Evolutionary conservation across 805 yeast species (phyloP).

Genomic region (Lipomyces spencermartinsiae): DNA sequence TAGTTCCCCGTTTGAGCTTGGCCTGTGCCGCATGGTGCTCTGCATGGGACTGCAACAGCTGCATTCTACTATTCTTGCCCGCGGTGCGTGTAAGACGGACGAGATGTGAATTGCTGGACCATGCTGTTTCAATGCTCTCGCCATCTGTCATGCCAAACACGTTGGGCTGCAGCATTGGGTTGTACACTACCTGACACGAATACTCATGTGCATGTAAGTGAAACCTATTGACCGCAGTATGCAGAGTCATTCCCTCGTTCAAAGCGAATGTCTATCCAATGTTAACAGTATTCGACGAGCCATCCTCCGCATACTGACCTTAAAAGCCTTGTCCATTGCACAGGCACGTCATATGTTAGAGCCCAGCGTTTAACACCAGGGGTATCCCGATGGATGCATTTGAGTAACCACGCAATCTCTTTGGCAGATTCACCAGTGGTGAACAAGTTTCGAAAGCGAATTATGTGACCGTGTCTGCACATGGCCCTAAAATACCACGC

Average conservation of each 20-base stretch:
- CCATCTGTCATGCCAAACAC: neutral
- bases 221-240: neutral
- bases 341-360: too few relatives aligned
- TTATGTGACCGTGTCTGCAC: too few relatives aligned
- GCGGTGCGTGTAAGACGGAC: neutral
- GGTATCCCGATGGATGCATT: too few relatives aligned
- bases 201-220: neutral
- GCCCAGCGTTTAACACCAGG: too few relatives aligned
- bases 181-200: neutral
- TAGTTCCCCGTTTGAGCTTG: neutral
- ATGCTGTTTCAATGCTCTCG: neutral
- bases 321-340: too few relatives aligned
- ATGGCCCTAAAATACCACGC: too few relatives aligned
- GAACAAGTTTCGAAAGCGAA: too few relatives aligned
- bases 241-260: neutral
- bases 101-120: neutral
- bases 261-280: too few relatives aligned
- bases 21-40: neutral
- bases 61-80: neutral
- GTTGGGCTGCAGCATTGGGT: neutral
- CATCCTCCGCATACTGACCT: too few relatives aligned
- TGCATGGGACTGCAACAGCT: neutral
- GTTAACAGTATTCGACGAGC: too few relatives aligned
- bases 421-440: too few relatives aligned
- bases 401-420: too few relatives aligned